Percentiles rank a stretch among this genome's conserved stretches.
These are phyloP conservation scores for Neofusicoccum ribis DNA, from an alignment of 2,329 filamentous ascomycete species.

Conservation along the genomic window DNA sequence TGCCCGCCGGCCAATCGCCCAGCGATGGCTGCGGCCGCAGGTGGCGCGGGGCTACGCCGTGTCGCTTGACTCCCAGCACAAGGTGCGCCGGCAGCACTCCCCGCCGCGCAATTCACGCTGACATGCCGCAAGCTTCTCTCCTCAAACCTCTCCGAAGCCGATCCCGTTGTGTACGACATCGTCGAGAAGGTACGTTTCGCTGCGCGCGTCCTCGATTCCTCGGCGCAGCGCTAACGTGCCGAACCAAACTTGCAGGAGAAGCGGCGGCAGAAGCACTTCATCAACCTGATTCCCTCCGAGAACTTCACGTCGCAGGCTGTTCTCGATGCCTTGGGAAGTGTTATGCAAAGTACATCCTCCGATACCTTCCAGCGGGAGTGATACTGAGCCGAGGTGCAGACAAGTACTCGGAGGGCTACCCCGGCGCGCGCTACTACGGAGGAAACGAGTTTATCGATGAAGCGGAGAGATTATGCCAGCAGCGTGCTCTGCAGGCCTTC, in stretches of 20 bases:
- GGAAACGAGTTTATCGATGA: constrained; percentile 98
- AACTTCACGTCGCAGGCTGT: constrained; percentile 99
- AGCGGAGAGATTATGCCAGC: constrained; percentile 93
- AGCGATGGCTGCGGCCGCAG: constrained; percentile 32
- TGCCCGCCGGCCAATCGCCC: constrained; percentile 23
- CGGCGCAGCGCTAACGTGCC: constrained; percentile 11
- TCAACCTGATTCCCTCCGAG: constrained; percentile 98
- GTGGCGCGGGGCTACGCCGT: constrained; percentile 42
- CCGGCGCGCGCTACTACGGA: constrained; percentile 97
- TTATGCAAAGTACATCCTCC: constrained; percentile 43
- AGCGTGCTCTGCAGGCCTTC: constrained; percentile 89
- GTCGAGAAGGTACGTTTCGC: constrained; percentile 72
- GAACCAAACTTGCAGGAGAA: constrained; percentile 68
- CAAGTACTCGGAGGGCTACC: constrained; percentile 99
- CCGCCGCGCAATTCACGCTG: constrained; percentile 21
- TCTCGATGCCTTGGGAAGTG: constrained; percentile 85
- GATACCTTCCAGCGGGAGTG: constrained; percentile 65
- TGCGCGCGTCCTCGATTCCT: background rate
- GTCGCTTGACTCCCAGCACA: constrained; percentile 50
- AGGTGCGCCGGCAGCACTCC: constrained; percentile 33
- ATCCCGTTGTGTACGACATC: constrained; percentile 84
- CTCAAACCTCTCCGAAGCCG: constrained; percentile 76
- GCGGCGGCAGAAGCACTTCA: constrained; percentile 93
- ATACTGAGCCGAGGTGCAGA: constrained; percentile 53
- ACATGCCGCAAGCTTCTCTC: constrained; percentile 67